Conservation (phyloP, 2,329 filamentous ascomycete species). For the Aspergillus vadensis region DNA sequence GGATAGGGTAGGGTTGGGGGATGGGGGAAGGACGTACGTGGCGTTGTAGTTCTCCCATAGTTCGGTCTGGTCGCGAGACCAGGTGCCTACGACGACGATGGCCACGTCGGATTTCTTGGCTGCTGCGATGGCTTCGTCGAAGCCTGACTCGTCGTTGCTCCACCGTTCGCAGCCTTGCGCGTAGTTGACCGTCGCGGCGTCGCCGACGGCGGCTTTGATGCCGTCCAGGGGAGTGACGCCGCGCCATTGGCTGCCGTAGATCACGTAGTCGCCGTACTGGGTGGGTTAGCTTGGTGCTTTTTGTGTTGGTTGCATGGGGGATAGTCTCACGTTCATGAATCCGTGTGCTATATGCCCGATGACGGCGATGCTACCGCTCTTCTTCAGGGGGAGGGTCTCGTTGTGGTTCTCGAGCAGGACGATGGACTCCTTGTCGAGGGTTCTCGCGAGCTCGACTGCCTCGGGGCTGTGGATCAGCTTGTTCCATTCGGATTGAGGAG, state of each 20-base stretch:
- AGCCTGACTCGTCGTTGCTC: slow-evolving; percentile 69
- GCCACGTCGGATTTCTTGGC: slow-evolving; percentile 70
- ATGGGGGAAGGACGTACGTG: slow-evolving; percentile 45
- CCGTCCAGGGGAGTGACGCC: slow-evolving; percentile 72
- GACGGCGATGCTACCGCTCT: slow-evolving; percentile 68
- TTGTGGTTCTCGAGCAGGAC: slow-evolving; percentile 63
- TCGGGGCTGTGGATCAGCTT: slow-evolving; percentile 64
- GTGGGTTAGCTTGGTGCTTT: too few species aligned
- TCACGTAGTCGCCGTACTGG: slow-evolving; percentile 73
- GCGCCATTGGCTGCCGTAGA: slow-evolving; percentile 62
- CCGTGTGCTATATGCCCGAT: slow-evolving; percentile 75
- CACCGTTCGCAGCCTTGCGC: slow-evolving; percentile 72
- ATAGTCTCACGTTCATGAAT: slow-evolving; percentile 63
- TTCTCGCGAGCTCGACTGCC: slow-evolving; percentile 59
- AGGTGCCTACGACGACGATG: slow-evolving; percentile 73
- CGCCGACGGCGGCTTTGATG: slow-evolving; percentile 60
- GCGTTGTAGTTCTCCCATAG: slow-evolving; percentile 72
- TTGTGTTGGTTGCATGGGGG: too few species aligned
- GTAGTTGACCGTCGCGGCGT: slow-evolving; percentile 63
- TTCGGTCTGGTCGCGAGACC: slow-evolving; percentile 71
- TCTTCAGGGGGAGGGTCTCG: slow-evolving; percentile 57
- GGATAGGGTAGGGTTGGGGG: not conserved
- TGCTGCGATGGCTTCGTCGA: slow-evolving; percentile 65
- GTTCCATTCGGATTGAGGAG: slow-evolving; percentile 56
- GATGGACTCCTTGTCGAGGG: slow-evolving; percentile 66